Conservation (phyloP, 352 stramenopile species). For the Phytopythium montanum region DNA sequence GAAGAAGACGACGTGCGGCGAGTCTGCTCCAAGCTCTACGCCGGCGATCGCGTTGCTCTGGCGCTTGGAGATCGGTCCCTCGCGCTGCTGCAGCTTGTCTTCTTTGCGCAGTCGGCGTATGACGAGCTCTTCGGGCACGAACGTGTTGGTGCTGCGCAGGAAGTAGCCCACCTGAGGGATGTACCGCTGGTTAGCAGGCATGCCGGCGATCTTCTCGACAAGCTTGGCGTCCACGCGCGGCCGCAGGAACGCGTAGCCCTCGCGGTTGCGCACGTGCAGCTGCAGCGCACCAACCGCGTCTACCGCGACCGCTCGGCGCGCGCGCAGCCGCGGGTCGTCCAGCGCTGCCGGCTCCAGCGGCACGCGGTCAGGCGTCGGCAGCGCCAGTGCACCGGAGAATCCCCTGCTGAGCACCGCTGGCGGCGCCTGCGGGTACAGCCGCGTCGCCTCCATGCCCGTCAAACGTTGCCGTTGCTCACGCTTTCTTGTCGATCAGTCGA, state of each 20-base stretch:
- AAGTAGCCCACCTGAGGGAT: slow-evolving; percentile 26
- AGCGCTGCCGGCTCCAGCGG: slow-evolving; percentile 40
- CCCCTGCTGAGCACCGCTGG: slow-evolving; percentile 45
- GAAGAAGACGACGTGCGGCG: slow-evolving; percentile 60
- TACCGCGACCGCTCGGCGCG: slow-evolving; percentile 25
- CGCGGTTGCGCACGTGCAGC: slow-evolving; percentile 49
- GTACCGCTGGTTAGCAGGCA: too few relatives aligned
- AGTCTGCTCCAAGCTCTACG: slow-evolving; percentile 19
- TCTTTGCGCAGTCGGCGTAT: slow-evolving; percentile 24
- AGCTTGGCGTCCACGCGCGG: slow-evolving; percentile 39
- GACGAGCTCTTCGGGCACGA: slow-evolving; percentile 47
- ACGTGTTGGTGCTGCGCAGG: slow-evolving; percentile 26
- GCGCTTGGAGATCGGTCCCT: slow-evolving; percentile 33
- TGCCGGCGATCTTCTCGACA: background rate
- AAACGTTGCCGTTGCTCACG: too few relatives aligned
- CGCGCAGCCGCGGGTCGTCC: slow-evolving; percentile 46
- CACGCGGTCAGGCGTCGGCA: slow-evolving; percentile 39
- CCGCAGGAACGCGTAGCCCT: slow-evolving; percentile 50
- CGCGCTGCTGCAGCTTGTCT: slow-evolving; percentile 23
- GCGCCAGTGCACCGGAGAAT: slow-evolving; percentile 44
- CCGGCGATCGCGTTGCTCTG: slow-evolving; percentile 67
- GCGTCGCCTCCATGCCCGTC: slow-evolving; percentile 67
- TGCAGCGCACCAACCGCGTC: slow-evolving; percentile 45
- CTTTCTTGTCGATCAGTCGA: background rate
- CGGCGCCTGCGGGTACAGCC: slow-evolving; percentile 49